A percentile compares a stretch with the other conserved stretches of the same genome.
Evolutionary conservation across 805 yeast species (phyloP).

Genomic region (Yamadazyma laniorum): DNA sequence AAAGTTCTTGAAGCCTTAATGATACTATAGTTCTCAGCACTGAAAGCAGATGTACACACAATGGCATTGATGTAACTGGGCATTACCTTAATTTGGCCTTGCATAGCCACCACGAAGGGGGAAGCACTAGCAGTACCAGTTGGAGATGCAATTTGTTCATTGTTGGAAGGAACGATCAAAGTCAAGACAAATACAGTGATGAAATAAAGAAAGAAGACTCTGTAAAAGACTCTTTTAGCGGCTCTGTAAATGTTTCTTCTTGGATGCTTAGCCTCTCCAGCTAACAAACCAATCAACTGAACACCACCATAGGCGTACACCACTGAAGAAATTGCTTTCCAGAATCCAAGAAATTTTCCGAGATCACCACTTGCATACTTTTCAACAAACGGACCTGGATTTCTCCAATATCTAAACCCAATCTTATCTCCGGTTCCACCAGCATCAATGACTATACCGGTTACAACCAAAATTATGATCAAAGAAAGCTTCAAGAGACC

Average conservation of each 20-base stretch:
- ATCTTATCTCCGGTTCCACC: conserved; percentile 26
- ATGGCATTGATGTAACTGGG: conserved; percentile 39
- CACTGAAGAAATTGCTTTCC: conserved; percentile 36
- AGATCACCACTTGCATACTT: conserved; percentile 32
- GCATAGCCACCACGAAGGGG: conserved; percentile 41
- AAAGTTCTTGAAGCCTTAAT: conserved; percentile 31
- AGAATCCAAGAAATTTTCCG: conserved; percentile 35
- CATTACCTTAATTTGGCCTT: conserved; percentile 31
- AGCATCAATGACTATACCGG: conserved; percentile 21
- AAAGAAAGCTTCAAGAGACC: conserved; percentile 24
- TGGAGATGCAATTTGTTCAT: conserved; percentile 23
- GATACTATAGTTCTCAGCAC: conserved; percentile 33
- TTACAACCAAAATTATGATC: conserved; percentile 20
- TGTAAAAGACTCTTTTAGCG: conserved; percentile 26
- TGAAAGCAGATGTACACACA: conserved; percentile 39
- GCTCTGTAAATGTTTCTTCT: conserved; percentile 30
- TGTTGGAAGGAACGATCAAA: conserved; percentile 31
- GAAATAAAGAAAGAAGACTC: conserved; percentile 30
- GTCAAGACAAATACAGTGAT: conserved; percentile 30
- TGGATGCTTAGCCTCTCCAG: conserved; percentile 35
- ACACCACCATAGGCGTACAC: conserved; percentile 38
- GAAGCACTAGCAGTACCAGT: conserved; percentile 33
- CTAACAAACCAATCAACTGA: conserved; percentile 22
- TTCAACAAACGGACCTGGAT: conserved; percentile 37
- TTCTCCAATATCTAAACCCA: conserved; percentile 41